phyloP scores from a whole-genome alignment of 495 filamentous ascomycete genomes.

The Neurospora sp. region DNA sequence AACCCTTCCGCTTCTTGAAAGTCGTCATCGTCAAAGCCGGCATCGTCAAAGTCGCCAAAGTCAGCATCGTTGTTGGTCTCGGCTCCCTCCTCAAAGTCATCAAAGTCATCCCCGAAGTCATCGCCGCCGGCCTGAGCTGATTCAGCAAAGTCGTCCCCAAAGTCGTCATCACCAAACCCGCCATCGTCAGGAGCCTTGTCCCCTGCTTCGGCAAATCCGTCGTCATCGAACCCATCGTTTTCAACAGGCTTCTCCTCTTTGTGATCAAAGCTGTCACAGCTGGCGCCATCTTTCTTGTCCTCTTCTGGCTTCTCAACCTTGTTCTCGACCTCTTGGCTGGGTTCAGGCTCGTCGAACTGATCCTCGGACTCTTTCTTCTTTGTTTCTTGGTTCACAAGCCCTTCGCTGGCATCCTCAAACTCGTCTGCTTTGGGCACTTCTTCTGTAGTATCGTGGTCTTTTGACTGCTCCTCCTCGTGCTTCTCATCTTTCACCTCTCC shows the following conservation, averaged over 20 bases:
- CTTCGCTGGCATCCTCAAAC: not conserved
- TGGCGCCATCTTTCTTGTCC: not conserved
- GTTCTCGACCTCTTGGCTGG: not conserved
- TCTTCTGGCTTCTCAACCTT: not conserved
- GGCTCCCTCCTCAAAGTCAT: constrained; percentile 84
- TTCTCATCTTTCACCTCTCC: not conserved
- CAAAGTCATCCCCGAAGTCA: constrained; percentile 82
- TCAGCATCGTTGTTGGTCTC: constrained; percentile 75
- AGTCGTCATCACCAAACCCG: constrained; percentile 25
- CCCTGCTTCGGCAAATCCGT: not conserved
- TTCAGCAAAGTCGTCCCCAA: constrained; percentile 28
- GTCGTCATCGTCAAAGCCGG: constrained; percentile 37
- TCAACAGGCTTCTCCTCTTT: not conserved
- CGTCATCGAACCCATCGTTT: not conserved
- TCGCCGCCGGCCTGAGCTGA: constrained; percentile 34
- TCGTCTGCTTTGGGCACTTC: not conserved
- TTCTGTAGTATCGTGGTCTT: not conserved
- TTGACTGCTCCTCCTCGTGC: not conserved
- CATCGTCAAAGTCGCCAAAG: constrained; percentile 48
- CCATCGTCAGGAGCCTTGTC: not conserved
- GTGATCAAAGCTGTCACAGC: not conserved
- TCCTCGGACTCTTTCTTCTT: not conserved
- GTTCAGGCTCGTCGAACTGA: not conserved
- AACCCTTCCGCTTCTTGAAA: constrained; percentile 56
- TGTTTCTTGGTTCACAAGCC: not conserved